These are phyloP conservation scores for Phlebiopsis gigantea DNA, from an alignment of 768 basidiomycete genomes.

Conservation along the genomic window DNA sequence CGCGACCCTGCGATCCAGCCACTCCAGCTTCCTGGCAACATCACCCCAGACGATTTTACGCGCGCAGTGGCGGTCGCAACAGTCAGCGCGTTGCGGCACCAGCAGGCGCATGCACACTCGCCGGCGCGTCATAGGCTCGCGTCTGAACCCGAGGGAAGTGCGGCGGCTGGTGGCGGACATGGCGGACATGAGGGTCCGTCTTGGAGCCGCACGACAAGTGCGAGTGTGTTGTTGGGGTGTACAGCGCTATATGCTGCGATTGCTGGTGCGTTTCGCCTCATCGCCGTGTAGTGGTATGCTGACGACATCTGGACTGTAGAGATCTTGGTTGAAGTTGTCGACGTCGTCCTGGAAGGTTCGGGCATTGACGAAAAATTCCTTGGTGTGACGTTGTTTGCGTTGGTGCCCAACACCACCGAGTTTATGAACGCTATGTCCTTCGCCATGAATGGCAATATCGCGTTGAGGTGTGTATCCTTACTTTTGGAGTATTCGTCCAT, in stretches of 20 bases:
- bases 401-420: slow-evolving; percentile 98
- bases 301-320: slow-evolving; percentile 45
- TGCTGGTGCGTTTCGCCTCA: slow-evolving; percentile 60
- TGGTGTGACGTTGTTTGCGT: slow-evolving; percentile 91
- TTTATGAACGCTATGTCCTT: slow-evolving; percentile 99
- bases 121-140: slow-evolving; percentile 43
- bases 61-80: slow-evolving; percentile 93
- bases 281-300: neutral
- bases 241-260: slow-evolving; percentile 93
- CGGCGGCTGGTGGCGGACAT: slow-evolving; percentile 47
- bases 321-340: slow-evolving; percentile 91
- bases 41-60: slow-evolving; percentile 87
- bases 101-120: slow-evolving; percentile 51
- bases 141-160: slow-evolving; percentile 30
- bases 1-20: slow-evolving; percentile 49
- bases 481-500: neutral
- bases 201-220: slow-evolving; percentile 89
- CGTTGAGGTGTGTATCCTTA: slow-evolving; percentile 64
- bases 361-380: slow-evolving; percentile 98
- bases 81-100: slow-evolving; percentile 83
- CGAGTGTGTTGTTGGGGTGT: slow-evolving; percentile 83
- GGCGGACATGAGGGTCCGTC: slow-evolving; percentile 93
- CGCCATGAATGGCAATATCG: slow-evolving; percentile 94
- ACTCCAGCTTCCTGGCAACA: slow-evolving; percentile 52
- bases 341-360: slow-evolving; percentile 84